phyloP scores from a whole-genome alignment of 148 eudicot genomes.

The Chenopodium formosanum region DNA sequence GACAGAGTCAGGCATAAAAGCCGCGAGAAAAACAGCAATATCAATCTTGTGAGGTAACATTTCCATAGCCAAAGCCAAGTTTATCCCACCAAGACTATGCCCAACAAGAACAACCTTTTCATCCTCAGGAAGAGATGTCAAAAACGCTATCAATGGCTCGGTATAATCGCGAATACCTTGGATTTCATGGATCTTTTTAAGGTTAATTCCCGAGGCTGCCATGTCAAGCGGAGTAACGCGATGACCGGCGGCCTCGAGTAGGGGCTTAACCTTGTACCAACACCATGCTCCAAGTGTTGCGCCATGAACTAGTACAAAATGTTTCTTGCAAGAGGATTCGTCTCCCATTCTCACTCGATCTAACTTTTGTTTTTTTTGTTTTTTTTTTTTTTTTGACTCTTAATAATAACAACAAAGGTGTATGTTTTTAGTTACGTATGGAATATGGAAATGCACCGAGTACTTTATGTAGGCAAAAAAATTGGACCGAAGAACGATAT shows the following conservation, averaged over 20 bases:
- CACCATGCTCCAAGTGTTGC: constrained; percentile 41
- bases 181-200: constrained; percentile 13
- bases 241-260: constrained; percentile 28
- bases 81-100: constrained; percentile 40
- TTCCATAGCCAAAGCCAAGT: constrained; percentile 26
- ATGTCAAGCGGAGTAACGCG: constrained; percentile 34
- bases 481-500: too few relatives aligned
- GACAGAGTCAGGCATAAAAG: constrained; percentile 33
- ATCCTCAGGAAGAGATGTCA: constrained; percentile 17
- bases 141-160: constrained; percentile 24
- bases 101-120: constrained; percentile 42
- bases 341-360: background rate
- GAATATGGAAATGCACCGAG: too few relatives aligned
- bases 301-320: constrained; percentile 41
- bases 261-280: constrained; percentile 41
- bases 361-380: too few relatives aligned
- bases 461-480: too few relatives aligned
- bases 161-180: constrained; percentile 27
- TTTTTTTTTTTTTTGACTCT: too few relatives aligned
- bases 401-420: background rate
- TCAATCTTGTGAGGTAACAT: constrained; percentile 31
- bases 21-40: constrained; percentile 29
- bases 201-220: constrained; percentile 31
- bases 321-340: constrained; percentile 15
- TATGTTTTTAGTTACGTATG: too few relatives aligned